phyloP scores from a whole-genome alignment of 768 basidiomycete genomes.

The Boletales sp. region DNA sequence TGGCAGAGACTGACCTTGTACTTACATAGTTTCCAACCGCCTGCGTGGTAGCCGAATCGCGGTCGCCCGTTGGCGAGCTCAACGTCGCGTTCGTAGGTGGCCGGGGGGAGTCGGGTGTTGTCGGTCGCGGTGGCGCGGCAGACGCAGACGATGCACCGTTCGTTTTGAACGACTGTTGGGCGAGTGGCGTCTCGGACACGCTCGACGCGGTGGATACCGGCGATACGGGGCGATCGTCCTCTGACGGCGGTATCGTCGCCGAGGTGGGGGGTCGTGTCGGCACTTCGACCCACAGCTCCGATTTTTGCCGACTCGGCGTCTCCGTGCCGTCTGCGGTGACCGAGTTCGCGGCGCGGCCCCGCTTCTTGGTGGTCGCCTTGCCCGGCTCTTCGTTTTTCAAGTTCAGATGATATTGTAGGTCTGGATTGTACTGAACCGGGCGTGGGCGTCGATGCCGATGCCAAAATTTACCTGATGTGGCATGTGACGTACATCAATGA shows the following conservation, averaged over 20 bases:
- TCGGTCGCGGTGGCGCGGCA: constrained; percentile 18
- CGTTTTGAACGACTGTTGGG: constrained; percentile 53
- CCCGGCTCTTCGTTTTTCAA: constrained; percentile 56
- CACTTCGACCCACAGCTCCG: constrained; percentile 36
- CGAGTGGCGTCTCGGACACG: constrained; percentile 70
- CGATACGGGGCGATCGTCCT: constrained; percentile 57
- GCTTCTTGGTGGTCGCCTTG: constrained; percentile 55
- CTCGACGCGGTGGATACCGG: constrained; percentile 75
- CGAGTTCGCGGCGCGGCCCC: constrained; percentile 27
- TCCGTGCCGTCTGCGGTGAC: constrained; percentile 41
- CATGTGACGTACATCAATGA: background rate
- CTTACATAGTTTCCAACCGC: constrained; percentile 27
- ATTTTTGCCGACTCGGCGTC: constrained; percentile 45
- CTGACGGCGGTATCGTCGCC: constrained; percentile 28
- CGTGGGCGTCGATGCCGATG: constrained; percentile 80
- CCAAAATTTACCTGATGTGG: constrained; percentile 76
- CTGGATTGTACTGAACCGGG: constrained; percentile 76
- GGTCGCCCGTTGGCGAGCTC: constrained; percentile 19
- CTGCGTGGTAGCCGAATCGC: background rate
- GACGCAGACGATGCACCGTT: constrained; percentile 43
- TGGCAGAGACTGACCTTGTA: constrained; percentile 6
- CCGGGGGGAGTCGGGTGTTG: constrained; percentile 26
- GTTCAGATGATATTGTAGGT: constrained; percentile 65
- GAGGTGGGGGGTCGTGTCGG: constrained; percentile 32
- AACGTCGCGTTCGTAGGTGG: constrained; percentile 4